Conservation (phyloP, 352 stramenopile genomes). For the Globisporangium cederbergense region DNA sequence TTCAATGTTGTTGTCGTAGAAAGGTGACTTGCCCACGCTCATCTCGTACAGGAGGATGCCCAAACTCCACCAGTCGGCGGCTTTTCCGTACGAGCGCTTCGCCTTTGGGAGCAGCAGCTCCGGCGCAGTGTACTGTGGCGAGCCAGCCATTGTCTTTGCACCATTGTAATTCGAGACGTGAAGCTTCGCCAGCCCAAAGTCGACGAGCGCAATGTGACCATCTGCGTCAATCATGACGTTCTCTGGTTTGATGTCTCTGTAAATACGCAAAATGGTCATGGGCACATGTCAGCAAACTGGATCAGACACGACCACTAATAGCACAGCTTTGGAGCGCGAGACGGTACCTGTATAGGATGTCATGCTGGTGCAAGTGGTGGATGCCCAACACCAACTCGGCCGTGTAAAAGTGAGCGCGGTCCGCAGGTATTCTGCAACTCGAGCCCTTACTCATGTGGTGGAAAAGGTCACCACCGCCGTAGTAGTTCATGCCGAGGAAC, state of each 20-base stretch:
- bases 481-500: constrained; percentile 88
- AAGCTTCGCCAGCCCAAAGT: constrained; percentile 94
- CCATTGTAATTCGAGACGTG: constrained; percentile 89
- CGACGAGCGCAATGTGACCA: constrained; percentile 94
- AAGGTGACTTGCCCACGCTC: constrained; percentile 90
- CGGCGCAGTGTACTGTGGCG: constrained; percentile 83
- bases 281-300: background rate
- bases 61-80: constrained; percentile 87
- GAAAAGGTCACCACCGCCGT: constrained; percentile 81
- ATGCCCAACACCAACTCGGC: constrained; percentile 92
- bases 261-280: background rate
- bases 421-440: constrained; percentile 78
- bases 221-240: constrained; percentile 95
- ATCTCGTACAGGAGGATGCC: constrained; percentile 93
- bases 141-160: constrained; percentile 87
- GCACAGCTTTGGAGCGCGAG: background rate
- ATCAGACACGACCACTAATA: background rate
- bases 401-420: constrained; percentile 90
- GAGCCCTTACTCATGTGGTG: constrained; percentile 89
- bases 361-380: constrained; percentile 90
- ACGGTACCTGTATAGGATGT: constrained; percentile 91
- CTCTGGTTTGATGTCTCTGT: constrained; percentile 94
- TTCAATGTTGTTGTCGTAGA: constrained; percentile 93
- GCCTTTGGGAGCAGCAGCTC: constrained; percentile 82
- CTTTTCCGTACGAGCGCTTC: constrained; percentile 86